Percentiles rank a stretch among this genome's conserved stretches.
These are phyloP conservation scores for Chalaropsis ovoidea DNA, from an alignment of 2,329 filamentous ascomycete genomes.

Conservation along the genomic window DNA sequence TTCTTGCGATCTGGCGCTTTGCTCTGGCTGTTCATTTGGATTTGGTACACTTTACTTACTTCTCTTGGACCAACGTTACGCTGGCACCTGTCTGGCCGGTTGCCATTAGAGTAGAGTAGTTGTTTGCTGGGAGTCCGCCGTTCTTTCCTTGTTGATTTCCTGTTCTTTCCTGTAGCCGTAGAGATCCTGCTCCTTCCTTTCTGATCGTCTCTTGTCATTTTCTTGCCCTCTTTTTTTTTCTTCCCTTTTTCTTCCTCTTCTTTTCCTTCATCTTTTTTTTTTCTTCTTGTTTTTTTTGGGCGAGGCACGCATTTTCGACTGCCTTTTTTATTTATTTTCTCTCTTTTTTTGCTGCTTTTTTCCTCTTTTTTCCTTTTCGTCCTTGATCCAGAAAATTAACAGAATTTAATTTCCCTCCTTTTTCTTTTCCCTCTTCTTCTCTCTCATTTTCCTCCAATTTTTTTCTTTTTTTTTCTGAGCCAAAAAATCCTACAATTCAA, in stretches of 20 bases:
- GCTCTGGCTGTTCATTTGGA: background rate
- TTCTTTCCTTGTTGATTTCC: background rate
- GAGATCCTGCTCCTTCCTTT: slow-evolving; percentile 9
- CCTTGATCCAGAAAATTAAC: background rate
- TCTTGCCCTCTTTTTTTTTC: background rate
- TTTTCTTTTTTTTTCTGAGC: slow-evolving; percentile 12
- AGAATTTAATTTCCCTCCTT: slow-evolving; percentile 1
- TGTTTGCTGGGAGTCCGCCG: background rate
- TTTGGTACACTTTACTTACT: no score
- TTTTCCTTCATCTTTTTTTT: background rate
- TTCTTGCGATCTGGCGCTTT: background rate
- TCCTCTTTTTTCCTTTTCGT: background rate
- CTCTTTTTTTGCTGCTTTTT: background rate
- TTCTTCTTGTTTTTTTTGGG: background rate
- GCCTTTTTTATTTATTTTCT: background rate
- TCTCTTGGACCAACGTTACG: background rate
- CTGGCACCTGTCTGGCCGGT: background rate
- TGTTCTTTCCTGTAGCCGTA: background rate
- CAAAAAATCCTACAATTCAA: slow-evolving; percentile 3
- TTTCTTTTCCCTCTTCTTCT: background rate
- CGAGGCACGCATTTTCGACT: background rate
- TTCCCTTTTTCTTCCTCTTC: background rate
- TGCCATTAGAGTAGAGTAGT: background rate
- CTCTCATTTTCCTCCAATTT: background rate
- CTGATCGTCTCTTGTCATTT: slow-evolving; percentile 14